Evolutionary conservation across 768 basidiomycete genomes (phyloP).

Genomic region (Kwoniella dejecticola): DNA sequence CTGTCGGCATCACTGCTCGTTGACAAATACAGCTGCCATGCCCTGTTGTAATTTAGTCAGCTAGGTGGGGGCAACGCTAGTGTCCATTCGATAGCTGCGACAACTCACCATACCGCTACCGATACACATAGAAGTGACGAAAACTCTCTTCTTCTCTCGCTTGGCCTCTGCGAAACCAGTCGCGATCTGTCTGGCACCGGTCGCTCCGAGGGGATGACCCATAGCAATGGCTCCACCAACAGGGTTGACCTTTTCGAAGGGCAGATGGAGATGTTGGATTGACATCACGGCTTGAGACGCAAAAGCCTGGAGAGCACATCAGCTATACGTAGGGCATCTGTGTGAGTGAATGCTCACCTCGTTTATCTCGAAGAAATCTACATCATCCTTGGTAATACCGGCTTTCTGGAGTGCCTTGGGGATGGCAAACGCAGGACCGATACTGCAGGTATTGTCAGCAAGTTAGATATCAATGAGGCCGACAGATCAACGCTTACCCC

Average conservation of each 20-base stretch:
- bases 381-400: slow-evolving; percentile 63
- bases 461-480: background rate
- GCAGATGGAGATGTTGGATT: slow-evolving; percentile 74
- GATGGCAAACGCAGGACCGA: slow-evolving; percentile 83
- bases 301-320: slow-evolving; percentile 91
- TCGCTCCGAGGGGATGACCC: slow-evolving; percentile 59
- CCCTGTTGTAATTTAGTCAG: slow-evolving; percentile 9
- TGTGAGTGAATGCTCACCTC: slow-evolving; percentile 62
- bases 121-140: slow-evolving; percentile 77
- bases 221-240: slow-evolving; percentile 81
- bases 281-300: slow-evolving; percentile 86
- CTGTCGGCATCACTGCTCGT: slow-evolving; percentile 44
- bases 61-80: too few relatives aligned
- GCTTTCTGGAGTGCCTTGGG: slow-evolving; percentile 70
- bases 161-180: slow-evolving; percentile 83
- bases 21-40: slow-evolving; percentile 50
- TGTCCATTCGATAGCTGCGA: background rate
- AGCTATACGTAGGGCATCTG: slow-evolving; percentile 41
- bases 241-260: slow-evolving; percentile 67
- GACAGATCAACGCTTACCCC: slow-evolving; percentile 32
- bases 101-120: slow-evolving; percentile 76
- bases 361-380: slow-evolving; percentile 58
- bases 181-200: slow-evolving; percentile 81
- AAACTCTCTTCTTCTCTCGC: slow-evolving; percentile 67
- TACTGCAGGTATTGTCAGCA: slow-evolving; percentile 34